A percentile compares a stretch with the other conserved stretches of the same genome.
Conservation (phyloP, 768 basidiomycete species). For the Rossbeevera mucosa region DNA sequence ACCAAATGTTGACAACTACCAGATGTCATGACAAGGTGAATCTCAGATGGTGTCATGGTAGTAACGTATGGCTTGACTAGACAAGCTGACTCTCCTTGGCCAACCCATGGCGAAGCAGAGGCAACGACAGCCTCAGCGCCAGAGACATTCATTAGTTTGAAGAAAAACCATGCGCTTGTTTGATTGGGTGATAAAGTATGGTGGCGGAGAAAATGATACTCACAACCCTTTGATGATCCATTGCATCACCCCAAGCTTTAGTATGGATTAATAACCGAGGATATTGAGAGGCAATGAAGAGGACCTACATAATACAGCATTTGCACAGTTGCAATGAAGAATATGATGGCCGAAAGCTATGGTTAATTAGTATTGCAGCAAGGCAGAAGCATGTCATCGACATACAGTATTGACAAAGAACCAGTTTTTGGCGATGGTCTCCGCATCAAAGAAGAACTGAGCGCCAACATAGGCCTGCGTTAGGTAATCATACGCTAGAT, state of each 20-base stretch:
- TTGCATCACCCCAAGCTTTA: constrained; percentile 79
- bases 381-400: constrained; percentile 7
- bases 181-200: neutral
- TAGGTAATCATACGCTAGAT: constrained; percentile 77
- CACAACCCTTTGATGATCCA: constrained; percentile 87
- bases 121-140: constrained; percentile 94
- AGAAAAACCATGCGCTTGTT: constrained; percentile 84
- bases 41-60: constrained; percentile 78
- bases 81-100: constrained; percentile 86
- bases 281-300: neutral
- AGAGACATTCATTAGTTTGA: constrained; percentile 87
- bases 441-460: constrained; percentile 75
- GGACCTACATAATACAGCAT: constrained; percentile 72
- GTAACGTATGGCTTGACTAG: constrained; percentile 82
- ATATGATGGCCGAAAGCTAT: constrained; percentile 76
- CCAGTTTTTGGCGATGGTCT: constrained; percentile 65
- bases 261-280: neutral
- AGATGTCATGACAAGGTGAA: constrained; percentile 87
- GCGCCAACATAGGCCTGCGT: constrained; percentile 64
- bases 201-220: constrained; percentile 21
- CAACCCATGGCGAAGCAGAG: constrained; percentile 90
- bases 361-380: constrained; percentile 13
- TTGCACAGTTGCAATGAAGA: constrained; percentile 91
- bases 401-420: constrained; percentile 79
- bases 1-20: constrained; percentile 39